Evolutionary conservation across 164 flowering plant genomes (phyloP).

Genomic region (Piper betle): DNA sequence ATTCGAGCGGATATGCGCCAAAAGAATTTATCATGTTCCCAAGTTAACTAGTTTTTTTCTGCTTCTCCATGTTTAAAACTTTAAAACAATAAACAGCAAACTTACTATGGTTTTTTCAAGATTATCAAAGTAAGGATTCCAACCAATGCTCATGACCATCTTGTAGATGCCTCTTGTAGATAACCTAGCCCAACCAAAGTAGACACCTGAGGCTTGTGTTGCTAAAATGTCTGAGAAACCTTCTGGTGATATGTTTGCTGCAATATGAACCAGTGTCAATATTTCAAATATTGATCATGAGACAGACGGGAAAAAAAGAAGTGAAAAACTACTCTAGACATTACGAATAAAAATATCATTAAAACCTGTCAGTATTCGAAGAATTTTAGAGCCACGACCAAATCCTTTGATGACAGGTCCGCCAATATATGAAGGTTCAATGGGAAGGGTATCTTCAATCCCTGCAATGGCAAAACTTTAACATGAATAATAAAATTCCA

Average conservation of each 20-base stretch:
- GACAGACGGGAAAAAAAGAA: too few relatives aligned
- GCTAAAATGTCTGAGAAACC: slow-evolving; percentile 41
- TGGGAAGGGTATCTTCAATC: slow-evolving; percentile 66
- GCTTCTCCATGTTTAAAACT: too few relatives aligned
- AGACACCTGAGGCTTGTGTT: slow-evolving; percentile 73
- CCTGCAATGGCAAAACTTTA: slow-evolving; percentile 36
- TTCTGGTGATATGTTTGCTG: slow-evolving; percentile 82
- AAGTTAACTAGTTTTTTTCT: neutral
- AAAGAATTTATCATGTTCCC: too few relatives aligned
- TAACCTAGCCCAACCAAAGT: slow-evolving; percentile 95
- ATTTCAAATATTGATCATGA: neutral
- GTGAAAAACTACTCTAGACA: neutral
- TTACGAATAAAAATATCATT: neutral
- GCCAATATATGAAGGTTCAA: slow-evolving; percentile 79
- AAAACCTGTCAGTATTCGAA: slow-evolving; percentile 91
- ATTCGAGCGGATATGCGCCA: too few relatives aligned
- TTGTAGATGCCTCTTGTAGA: slow-evolving; percentile 59
- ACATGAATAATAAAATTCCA: neutral
- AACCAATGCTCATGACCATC: slow-evolving; percentile 97
- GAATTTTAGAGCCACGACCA: slow-evolving; percentile 96
- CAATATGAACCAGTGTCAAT: slow-evolving; percentile 1
- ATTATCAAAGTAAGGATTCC: slow-evolving; percentile 94
- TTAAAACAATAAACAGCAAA: neutral
- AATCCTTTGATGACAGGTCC: slow-evolving; percentile 91
- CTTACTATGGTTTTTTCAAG: slow-evolving; percentile 83